Conservation (phyloP, 768 basidiomycete genomes). For the Kwoniella bestiolae region DNA sequence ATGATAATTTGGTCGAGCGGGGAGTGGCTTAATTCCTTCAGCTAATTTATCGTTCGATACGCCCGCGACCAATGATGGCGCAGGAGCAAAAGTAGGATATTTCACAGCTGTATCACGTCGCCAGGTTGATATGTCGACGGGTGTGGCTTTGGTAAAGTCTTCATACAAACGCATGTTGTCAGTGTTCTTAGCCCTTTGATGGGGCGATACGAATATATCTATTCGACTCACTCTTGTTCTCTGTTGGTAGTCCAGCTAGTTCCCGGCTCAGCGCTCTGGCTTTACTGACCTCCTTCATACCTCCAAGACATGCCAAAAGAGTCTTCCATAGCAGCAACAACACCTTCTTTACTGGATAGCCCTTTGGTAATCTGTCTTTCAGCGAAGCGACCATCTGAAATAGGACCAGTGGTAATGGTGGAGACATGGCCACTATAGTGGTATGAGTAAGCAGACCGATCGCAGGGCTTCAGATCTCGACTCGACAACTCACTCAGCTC, state of each 20-base stretch:
- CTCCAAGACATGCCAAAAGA: constrained; percentile 87
- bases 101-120: constrained; percentile 89
- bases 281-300: constrained; percentile 79
- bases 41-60: constrained; percentile 67
- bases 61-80: constrained; percentile 35
- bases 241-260: constrained; percentile 71
- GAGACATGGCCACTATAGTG: constrained; percentile 88
- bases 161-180: constrained; percentile 50
- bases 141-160: constrained; percentile 81
- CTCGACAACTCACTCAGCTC: constrained; percentile 76
- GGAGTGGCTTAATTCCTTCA: constrained; percentile 89
- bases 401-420: constrained; percentile 88
- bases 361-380: constrained; percentile 89
- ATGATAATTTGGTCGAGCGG: constrained; percentile 91
- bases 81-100: constrained; percentile 89
- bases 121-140: constrained; percentile 86
- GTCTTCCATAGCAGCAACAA: constrained; percentile 94
- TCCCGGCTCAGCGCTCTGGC: constrained; percentile 86
- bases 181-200: not conserved
- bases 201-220: not conserved
- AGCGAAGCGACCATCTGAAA: constrained; percentile 87
- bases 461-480: no score
- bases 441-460: constrained; percentile 20
- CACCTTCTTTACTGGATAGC: constrained; percentile 97
- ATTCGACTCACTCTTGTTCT: constrained; percentile 37